Conservation (phyloP, 345 rosid genomes). For the Acer yangbiense region DNA sequence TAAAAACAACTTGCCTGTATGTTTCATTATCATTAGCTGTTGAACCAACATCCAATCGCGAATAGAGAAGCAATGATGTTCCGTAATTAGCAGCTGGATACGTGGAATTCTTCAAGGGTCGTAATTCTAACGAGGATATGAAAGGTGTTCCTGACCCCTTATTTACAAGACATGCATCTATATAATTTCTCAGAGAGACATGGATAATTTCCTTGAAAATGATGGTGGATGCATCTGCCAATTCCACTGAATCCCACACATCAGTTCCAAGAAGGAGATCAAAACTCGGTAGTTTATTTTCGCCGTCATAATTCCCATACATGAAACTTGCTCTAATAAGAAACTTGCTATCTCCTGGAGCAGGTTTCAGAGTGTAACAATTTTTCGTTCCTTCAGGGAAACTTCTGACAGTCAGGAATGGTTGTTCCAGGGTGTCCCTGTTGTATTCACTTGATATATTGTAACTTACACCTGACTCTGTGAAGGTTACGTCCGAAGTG, state of each 20-base stretch:
- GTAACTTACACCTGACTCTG: background rate
- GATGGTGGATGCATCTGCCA: background rate
- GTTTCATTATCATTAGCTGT: background rate
- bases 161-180: slow-evolving; percentile 11
- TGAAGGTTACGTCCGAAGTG: slow-evolving; percentile 15
- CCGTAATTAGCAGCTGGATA: too few species aligned
- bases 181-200: background rate
- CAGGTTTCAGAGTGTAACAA: slow-evolving; percentile 20
- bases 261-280: background rate
- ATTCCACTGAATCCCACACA: slow-evolving; percentile 2
- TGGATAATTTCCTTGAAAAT: slow-evolving; percentile 9
- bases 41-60: background rate
- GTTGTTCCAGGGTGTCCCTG: background rate
- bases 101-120: background rate
- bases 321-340: slow-evolving; percentile 25
- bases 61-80: background rate
- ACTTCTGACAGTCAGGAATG: slow-evolving; percentile 16
- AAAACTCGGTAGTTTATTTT: background rate
- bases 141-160: slow-evolving; percentile 9
- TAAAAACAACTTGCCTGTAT: background rate
- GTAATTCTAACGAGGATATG: slow-evolving; percentile 19
- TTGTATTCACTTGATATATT: background rate
- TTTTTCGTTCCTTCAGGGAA: slow-evolving; percentile 28
- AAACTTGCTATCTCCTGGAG: background rate
- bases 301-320: slow-evolving; percentile 30